Percentiles rank a stretch among this genome's conserved stretches.
Conservation (phyloP, 1,139 yeast genomes). For the Blastobotrys elegans region DNA sequence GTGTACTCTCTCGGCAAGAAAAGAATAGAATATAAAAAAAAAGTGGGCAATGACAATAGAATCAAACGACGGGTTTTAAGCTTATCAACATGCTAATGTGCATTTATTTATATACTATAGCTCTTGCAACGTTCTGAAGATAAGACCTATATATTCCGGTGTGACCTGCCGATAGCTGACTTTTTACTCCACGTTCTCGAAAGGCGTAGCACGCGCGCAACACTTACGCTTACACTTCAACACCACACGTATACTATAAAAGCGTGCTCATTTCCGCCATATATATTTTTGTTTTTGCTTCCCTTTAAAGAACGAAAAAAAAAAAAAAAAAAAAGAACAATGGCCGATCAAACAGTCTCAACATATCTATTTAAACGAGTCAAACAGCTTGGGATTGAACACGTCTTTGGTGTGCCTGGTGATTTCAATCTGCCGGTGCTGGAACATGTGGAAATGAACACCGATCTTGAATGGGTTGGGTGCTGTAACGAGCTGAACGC, state of each 20-base stretch:
- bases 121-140: no score
- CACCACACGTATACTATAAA: neutral
- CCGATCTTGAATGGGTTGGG: conserved; percentile 40
- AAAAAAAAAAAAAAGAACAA: neutral
- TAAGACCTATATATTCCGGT: no score
- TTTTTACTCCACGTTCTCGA: neutral
- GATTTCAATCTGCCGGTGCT: conserved; percentile 66
- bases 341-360: conserved; percentile 40
- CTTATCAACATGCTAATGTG: no score
- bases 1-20: no score
- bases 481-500: conserved; percentile 49
- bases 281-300: neutral
- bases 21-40: no score
- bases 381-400: conserved; percentile 53
- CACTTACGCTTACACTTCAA: neutral
- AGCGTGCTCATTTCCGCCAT: neutral
- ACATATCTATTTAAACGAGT: conserved; percentile 54
- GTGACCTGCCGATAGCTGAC: conserved; percentile 1
- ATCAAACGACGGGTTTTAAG: no score
- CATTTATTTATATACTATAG: no score
- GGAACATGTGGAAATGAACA: conserved; percentile 48
- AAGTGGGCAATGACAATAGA: no score
- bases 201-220: neutral
- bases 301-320: conserved; percentile 12
- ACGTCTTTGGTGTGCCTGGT: conserved; percentile 71